These are phyloP conservation scores for Sporobolomyces phaffii DNA, from an alignment of 768 basidiomycete genomes.

Conservation along the genomic window DNA sequence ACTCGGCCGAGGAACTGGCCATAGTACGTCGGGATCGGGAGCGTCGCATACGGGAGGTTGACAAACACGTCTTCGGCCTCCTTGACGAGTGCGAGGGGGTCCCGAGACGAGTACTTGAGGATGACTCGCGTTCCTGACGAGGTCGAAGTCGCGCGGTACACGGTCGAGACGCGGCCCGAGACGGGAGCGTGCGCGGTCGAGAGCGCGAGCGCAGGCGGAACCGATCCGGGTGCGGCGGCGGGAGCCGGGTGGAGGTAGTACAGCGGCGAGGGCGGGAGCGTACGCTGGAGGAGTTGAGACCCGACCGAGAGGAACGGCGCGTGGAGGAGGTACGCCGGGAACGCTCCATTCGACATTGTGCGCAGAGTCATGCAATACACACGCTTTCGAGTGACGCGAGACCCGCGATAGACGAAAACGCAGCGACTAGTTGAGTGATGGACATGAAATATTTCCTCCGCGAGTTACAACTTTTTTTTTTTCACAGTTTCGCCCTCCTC, in stretches of 20 bases:
- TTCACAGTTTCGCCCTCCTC: conserved; percentile 36
- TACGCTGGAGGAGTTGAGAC: conserved; percentile 20
- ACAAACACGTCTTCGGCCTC: conserved; percentile 31
- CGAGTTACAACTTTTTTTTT: too few species aligned
- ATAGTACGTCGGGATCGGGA: conserved; percentile 28
- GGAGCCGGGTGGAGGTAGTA: conserved; percentile 20
- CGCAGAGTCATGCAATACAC: too few species aligned
- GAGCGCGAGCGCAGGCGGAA: conserved; percentile 5
- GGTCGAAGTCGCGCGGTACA: conserved; percentile 22
- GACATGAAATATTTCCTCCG: too few species aligned
- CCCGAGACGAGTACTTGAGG: conserved; percentile 17
- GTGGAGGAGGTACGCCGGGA: conserved; percentile 26
- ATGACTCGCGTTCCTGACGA: conserved; percentile 2
- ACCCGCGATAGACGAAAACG: too few species aligned
- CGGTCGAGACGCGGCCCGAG: neutral
- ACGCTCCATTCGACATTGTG: too few species aligned
- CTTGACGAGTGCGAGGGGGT: conserved; percentile 1
- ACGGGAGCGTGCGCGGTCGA: neutral
- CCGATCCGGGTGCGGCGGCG: neutral
- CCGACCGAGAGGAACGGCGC: conserved; percentile 23
- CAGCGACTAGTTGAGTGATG: too few species aligned
- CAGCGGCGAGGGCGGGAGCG: conserved; percentile 23
- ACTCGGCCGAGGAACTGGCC: conserved; percentile 22
- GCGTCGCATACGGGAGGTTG: conserved; percentile 11
- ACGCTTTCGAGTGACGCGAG: too few species aligned